Base-by-base conservation (phyloP, 768 basidiomycete species). In the Psilocybe subaeruginosa region DNA sequence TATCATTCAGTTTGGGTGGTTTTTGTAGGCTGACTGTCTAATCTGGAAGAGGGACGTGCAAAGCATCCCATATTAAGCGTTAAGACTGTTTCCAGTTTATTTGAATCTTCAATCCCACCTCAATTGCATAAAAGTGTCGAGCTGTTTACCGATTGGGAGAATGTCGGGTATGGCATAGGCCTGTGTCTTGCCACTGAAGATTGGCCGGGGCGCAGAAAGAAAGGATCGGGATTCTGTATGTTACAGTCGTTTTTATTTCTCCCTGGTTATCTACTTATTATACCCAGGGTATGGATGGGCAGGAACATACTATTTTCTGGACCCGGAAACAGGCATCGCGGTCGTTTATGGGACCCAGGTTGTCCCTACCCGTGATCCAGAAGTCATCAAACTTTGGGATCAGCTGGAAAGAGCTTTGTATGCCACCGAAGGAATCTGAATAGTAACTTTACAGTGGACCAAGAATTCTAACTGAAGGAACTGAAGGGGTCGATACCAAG, bases 211-310 rank as follows among this genome's bases (percentile, higher is more conserved):
- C 63, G 66, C 37, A 69, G 75, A 46, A 74, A 64, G 60, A 74
- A 72, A 51, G 70, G 70, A 11, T 72, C 74, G 1, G 76, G 68
- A 27, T 70, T 69, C 30, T 77, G 76, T 77, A 54, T 64, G 76
- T 70, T 33, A 31, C 31, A 33, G 19, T 14, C 14, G 8, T 43
- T 47, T 16, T 35, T 16, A 17, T 27, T 4, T 37, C 7, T 16
- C 8, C 7, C 3, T 2, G 2, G 23, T 23, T 23, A 47, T 69
- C 31, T 5, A 27, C 49, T 8, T 4, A 12, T 49, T 29, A 23
- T 27, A 14, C 3, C 3, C 31, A 76, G 76, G 76, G 76, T 70
- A 59, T 23, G 77, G 77, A 4, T 78, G 73, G 73, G 76, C 76
- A 17, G 71, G 70, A 35, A 76, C 77, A 0, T 73, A 67, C 48